A percentile compares a stretch with the other conserved stretches of the same genome.
These are phyloP conservation scores for Didymella pomorum DNA, from an alignment of 2,329 filamentous ascomycete species.

Conservation along the genomic window DNA sequence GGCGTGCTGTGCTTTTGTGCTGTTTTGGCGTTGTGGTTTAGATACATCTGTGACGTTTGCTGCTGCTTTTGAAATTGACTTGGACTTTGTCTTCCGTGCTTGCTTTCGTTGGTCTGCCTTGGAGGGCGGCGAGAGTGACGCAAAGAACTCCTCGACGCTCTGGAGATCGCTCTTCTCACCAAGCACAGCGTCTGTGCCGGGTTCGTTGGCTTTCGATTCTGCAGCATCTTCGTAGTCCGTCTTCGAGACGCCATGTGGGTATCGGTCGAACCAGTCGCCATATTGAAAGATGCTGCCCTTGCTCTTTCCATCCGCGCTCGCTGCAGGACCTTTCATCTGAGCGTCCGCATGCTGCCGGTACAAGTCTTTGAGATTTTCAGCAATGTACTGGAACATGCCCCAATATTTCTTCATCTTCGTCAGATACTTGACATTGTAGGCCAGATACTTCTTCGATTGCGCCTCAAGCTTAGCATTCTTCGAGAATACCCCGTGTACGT, in stretches of 20 bases:
- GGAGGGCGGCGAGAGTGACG: conserved; percentile 72
- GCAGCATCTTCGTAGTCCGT: conserved; percentile 83
- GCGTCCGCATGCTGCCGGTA: conserved; percentile 86
- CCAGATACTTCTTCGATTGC: conserved; percentile 81
- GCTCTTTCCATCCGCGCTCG: conserved; percentile 35
- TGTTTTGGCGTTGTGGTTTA: conserved; percentile 30
- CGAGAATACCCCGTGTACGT: conserved; percentile 90
- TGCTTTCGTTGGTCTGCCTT: conserved; percentile 59
- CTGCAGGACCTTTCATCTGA: conserved; percentile 70
- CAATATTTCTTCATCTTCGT: conserved; percentile 96
- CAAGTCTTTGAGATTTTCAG: conserved; percentile 87
- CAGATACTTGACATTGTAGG: conserved; percentile 87
- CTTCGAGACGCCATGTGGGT: conserved; percentile 88
- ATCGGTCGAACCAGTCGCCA: conserved; percentile 95
- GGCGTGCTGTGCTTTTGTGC: conserved; percentile 31
- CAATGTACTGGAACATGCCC: conserved; percentile 98
- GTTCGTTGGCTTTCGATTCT: conserved; percentile 72
- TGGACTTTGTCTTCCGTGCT: conserved; percentile 56
- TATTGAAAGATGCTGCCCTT: conserved; percentile 82
- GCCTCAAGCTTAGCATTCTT: conserved; percentile 78
- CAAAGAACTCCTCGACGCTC: conserved; percentile 94
- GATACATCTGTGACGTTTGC: conserved; percentile 39
- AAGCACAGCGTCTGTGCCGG: conserved; percentile 84
- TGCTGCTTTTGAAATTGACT: conserved; percentile 44
- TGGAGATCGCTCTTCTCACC: conserved; percentile 90